Percentiles rank a stretch among this genome's conserved stretches.
Evolutionary conservation across 1,284 basidiomycete species (phyloP).

Genomic region (Ganoderma lingzhi): DNA sequence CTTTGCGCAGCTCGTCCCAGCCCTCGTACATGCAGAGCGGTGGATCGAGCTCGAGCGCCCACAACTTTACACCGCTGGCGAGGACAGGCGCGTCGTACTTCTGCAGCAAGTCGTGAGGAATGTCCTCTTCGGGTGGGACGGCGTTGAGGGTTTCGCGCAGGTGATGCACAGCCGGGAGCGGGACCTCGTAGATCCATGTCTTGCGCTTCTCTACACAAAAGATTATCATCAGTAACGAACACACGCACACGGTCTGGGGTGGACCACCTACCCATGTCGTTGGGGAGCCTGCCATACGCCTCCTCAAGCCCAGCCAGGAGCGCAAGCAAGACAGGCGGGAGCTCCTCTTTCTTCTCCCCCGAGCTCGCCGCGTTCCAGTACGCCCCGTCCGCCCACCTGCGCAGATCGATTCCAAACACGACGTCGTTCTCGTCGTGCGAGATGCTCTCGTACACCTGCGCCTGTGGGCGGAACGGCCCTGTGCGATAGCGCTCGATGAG

Average conservation of each 20-base stretch:
- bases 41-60: slow-evolving; percentile 87
- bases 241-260: background rate
- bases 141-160: slow-evolving; percentile 86
- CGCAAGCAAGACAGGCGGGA: slow-evolving; percentile 81
- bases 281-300: slow-evolving; percentile 69
- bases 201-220: slow-evolving; percentile 79
- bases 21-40: slow-evolving; percentile 86
- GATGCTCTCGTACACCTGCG: slow-evolving; percentile 86
- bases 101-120: slow-evolving; percentile 70
- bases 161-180: slow-evolving; percentile 82
- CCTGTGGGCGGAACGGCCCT: slow-evolving; percentile 85
- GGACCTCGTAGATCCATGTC: slow-evolving; percentile 94
- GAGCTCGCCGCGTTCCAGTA: slow-evolving; percentile 47
- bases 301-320: slow-evolving; percentile 72
- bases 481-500: slow-evolving; percentile 91
- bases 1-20: slow-evolving; percentile 87
- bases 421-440: slow-evolving; percentile 84
- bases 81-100: slow-evolving; percentile 89
- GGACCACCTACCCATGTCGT: slow-evolving; percentile 64
- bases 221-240: slow-evolving; percentile 4
- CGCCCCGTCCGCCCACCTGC: slow-evolving; percentile 84
- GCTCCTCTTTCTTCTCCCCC: slow-evolving; percentile 64
- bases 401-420: slow-evolving; percentile 88
- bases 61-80: slow-evolving; percentile 86
- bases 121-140: slow-evolving; percentile 68